phyloP scores from a whole-genome alignment of 2,329 filamentous ascomycete species.

The Neurospora sp. region DNA sequence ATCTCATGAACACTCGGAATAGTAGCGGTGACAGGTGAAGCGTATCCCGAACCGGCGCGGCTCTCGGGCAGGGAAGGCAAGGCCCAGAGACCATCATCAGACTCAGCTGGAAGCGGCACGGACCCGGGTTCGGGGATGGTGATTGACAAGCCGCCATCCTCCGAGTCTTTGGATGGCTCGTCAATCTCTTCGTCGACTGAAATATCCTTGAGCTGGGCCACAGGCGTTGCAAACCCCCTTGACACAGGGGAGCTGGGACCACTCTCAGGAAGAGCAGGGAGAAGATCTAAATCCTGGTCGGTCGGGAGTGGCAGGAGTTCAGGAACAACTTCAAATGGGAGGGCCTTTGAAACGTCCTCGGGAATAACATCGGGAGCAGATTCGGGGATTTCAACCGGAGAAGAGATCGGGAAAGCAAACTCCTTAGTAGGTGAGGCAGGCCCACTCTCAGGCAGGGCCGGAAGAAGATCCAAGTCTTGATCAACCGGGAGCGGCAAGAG shows the following conservation, averaged over 20 bases:
- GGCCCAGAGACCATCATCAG: background rate
- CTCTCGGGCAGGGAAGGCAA: background rate
- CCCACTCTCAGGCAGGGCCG: background rate
- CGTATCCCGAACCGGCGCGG: background rate
- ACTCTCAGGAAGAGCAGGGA: background rate
- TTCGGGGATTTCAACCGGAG: background rate
- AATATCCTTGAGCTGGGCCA: background rate
- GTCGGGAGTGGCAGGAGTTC: background rate
- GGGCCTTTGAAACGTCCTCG: background rate
- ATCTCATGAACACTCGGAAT: background rate
- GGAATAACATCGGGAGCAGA: background rate
- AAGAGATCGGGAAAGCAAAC: background rate
- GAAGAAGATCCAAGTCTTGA: background rate
- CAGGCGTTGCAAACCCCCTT: background rate
- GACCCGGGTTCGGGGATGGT: background rate
- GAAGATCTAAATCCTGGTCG: background rate
- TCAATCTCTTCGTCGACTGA: background rate
- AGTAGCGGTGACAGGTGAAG: background rate
- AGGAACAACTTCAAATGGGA: background rate
- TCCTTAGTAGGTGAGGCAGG: constrained; percentile 1
- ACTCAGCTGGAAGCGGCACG: background rate
- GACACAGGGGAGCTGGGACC: background rate
- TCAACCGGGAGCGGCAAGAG: background rate
- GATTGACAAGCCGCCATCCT: background rate
- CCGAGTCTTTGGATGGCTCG: background rate